A percentile compares a stretch with the other conserved stretches of the same genome.
These are phyloP conservation scores for Cryptosporidium parvum DNA, from an alignment of 169 alveolate species.

Conservation along the genomic window DNA sequence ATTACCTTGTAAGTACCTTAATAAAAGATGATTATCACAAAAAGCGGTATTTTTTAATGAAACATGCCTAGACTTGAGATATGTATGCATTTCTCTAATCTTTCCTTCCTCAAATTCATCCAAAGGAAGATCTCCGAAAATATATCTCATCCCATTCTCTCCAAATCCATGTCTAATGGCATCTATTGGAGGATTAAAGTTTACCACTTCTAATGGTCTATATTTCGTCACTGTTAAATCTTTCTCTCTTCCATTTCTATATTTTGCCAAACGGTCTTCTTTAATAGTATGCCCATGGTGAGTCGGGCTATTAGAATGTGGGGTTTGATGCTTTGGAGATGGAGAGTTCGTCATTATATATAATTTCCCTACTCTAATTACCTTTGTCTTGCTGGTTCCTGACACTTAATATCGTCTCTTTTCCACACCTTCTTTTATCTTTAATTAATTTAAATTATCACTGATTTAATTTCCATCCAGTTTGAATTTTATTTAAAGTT, in stretches of 20 bases:
- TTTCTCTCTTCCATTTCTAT: slow-evolving; percentile 65
- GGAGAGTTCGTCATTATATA: slow-evolving; percentile 22
- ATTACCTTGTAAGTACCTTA: slow-evolving; percentile 82
- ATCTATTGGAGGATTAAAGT: slow-evolving; percentile 45
- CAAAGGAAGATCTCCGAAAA: slow-evolving; percentile 81
- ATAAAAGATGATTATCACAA: slow-evolving; percentile 75
- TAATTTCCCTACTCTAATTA: not conserved
- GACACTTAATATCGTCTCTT: not conserved
- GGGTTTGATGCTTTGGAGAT: slow-evolving; percentile 9
- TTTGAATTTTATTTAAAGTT: not conserved
- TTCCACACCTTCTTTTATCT: not conserved
- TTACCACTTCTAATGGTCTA: slow-evolving; percentile 55
- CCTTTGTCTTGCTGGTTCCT: not conserved
- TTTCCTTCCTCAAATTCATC: slow-evolving; percentile 78
- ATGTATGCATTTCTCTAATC: slow-evolving; percentile 74
- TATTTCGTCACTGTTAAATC: slow-evolving; percentile 50
- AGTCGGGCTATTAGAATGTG: slow-evolving; percentile 32
- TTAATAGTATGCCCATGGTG: slow-evolving; percentile 31
- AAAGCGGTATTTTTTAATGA: slow-evolving; percentile 78
- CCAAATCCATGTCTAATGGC: slow-evolving; percentile 71
- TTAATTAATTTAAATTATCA: not conserved
- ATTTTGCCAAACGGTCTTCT: slow-evolving; percentile 60
- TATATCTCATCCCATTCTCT: slow-evolving; percentile 64
- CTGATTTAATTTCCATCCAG: not conserved
- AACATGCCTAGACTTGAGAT: slow-evolving; percentile 70